Conservation (phyloP, 306 rosid genomes). For the Sphenostylis stenocarpa region DNA sequence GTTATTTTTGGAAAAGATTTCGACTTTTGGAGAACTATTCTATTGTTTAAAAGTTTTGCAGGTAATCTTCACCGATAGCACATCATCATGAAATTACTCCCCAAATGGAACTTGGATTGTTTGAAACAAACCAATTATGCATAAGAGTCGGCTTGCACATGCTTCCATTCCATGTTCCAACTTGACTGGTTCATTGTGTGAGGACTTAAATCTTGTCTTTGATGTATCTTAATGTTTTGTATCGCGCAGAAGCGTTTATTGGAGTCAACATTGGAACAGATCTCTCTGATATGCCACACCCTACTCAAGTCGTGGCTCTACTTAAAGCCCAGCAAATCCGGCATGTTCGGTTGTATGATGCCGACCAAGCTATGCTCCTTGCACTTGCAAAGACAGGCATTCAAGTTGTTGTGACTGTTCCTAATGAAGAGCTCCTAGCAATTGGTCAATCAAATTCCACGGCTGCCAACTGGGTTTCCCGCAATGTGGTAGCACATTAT, state of each 20-base stretch:
- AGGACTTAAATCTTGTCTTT: background rate
- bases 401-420: conserved; percentile 70
- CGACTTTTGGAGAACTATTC: background rate
- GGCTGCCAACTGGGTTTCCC: conserved; percentile 84
- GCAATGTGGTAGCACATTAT: conserved; percentile 77
- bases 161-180: conserved; percentile 23
- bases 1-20: background rate
- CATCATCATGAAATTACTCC: background rate
- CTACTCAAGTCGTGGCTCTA: conserved; percentile 81
- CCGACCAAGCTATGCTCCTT: conserved; percentile 74
- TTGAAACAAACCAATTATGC: background rate
- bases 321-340: conserved; percentile 76
- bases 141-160: background rate
- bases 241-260: conserved; percentile 60
- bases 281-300: conserved; percentile 84
- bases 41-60: background rate
- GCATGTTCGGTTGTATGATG: conserved; percentile 63
- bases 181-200: background rate
- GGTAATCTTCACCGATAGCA: background rate
- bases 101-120: background rate
- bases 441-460: conserved; percentile 80
- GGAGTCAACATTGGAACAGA: conserved; percentile 90
- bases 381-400: conserved; percentile 79
- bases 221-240: conserved; percentile 23
- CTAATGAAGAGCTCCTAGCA: conserved; percentile 76